These are phyloP conservation scores for Durusdinium trenchii DNA, from an alignment of 73 alveolate genomes.

Conservation along the genomic window DNA sequence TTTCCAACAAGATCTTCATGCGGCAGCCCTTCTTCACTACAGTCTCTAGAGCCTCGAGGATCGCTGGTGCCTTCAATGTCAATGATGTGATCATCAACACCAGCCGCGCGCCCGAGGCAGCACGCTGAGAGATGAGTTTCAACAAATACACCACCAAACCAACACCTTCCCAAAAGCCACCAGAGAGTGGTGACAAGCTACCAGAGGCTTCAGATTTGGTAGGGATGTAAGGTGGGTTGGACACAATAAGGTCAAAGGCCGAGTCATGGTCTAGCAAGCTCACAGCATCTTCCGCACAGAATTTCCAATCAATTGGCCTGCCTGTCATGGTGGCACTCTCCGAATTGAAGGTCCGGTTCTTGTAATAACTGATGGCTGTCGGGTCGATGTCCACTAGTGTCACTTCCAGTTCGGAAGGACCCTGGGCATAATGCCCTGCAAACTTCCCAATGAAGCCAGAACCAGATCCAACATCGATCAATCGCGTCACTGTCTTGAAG, in stretches of 20 bases:
- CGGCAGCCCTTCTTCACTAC: conserved; percentile 55
- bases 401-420: conserved; percentile 24
- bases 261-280: conserved; percentile 41
- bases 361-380: conserved; percentile 45
- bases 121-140: conserved; percentile 27
- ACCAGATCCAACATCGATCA: conserved; percentile 88
- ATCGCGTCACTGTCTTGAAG: conserved; percentile 28
- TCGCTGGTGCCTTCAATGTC: conserved; percentile 77
- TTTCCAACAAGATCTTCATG: conserved; percentile 52
- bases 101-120: conserved; percentile 38
- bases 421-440: conserved; percentile 74
- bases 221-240: conserved; percentile 94
- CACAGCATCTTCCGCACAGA: conserved; percentile 85
- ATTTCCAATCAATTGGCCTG: conserved; percentile 49
- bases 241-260: conserved; percentile 69
- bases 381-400: conserved; percentile 82
- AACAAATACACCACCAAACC: conserved; percentile 71
- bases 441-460: conserved; percentile 91
- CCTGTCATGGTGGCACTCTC: conserved; percentile 23
- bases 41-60: conserved; percentile 40
- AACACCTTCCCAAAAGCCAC: conserved; percentile 94
- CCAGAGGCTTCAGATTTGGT: conserved; percentile 22
- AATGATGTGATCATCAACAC: conserved; percentile 64
- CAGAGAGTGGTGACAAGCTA: conserved; percentile 7
- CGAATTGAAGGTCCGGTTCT: conserved; percentile 51